Evolutionary conservation across 371 early-diverging fungal genomes (phyloP).

Genomic region (Actinomortierella wolfii): DNA sequence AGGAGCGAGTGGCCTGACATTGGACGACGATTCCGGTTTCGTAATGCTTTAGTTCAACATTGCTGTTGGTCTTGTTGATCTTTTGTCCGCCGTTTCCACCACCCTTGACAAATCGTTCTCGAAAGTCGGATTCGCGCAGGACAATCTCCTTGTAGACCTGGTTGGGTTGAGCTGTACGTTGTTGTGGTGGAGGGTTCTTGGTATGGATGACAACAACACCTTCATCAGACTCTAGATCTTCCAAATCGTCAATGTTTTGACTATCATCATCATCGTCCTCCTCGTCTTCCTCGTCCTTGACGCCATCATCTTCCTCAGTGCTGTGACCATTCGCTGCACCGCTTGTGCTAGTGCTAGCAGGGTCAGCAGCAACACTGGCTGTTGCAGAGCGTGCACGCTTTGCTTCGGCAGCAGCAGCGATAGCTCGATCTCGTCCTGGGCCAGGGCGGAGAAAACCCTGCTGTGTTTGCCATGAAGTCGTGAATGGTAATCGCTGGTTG

Average conservation of each 20-base stretch:
- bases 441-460: no score
- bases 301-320: not conserved
- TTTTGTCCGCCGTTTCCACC: constrained; percentile 94
- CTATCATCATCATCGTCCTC: not conserved
- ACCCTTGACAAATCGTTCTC: constrained; percentile 88
- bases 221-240: not conserved
- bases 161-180: not conserved
- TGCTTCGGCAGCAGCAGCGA: not conserved
- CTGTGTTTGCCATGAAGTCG: no score
- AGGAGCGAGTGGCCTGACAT: constrained; percentile 82
- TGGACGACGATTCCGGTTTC: constrained; percentile 83
- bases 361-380: not conserved
- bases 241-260: not conserved
- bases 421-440: not conserved
- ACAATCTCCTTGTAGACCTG: constrained; percentile 53
- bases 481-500: no score
- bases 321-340: not conserved
- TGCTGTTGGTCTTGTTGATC: constrained; percentile 86
- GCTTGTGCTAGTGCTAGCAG: not conserved
- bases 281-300: not conserved
- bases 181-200: not conserved
- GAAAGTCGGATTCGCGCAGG: constrained; percentile 76
- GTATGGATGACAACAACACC: not conserved
- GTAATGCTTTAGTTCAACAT: constrained; percentile 84
- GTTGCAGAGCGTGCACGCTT: not conserved